Percentiles rank a stretch among this genome's conserved stretches.
Evolutionary conservation across 768 basidiomycete species (phyloP).

Genomic region (Naganishia randhawae): DNA sequence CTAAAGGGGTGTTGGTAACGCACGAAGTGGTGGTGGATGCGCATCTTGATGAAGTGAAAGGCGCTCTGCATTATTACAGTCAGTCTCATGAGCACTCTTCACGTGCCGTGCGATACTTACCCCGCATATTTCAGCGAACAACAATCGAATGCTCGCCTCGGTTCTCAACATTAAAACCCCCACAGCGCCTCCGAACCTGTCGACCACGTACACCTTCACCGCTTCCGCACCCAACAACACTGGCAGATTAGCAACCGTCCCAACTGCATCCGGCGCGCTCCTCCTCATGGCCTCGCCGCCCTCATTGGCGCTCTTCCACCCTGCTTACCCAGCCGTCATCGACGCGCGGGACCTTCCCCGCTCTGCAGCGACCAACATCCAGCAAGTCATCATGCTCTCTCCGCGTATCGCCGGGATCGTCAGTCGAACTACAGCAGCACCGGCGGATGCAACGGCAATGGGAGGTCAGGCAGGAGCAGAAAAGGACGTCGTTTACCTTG

Average conservation of each 20-base stretch:
- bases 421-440: neutral
- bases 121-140: neutral
- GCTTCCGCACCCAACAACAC: neutral
- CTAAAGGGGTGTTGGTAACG: slow-evolving; percentile 11
- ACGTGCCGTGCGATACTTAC: too few species aligned
- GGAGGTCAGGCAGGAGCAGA: slow-evolving; percentile 6
- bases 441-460: neutral
- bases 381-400: slow-evolving; percentile 9
- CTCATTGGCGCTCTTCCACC: slow-evolving; percentile 28
- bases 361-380: neutral
- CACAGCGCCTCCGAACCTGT: neutral
- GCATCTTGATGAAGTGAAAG: slow-evolving; percentile 20
- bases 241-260: neutral
- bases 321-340: slow-evolving; percentile 28
- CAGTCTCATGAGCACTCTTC: slow-evolving; percentile 5
- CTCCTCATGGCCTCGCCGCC: slow-evolving; percentile 21
- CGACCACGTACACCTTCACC: slow-evolving; percentile 12
- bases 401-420: slow-evolving; percentile 6
- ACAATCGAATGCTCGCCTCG: slow-evolving; percentile 17
- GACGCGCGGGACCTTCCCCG: slow-evolving; percentile 15
- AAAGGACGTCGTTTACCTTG: slow-evolving; percentile 14
- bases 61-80: slow-evolving; percentile 37
- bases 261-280: slow-evolving; percentile 7
- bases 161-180: slow-evolving; percentile 15
- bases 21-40: slow-evolving; percentile 28